phyloP scores from a whole-genome alignment of 257 asterid species.

The Solanum virginianum region DNA sequence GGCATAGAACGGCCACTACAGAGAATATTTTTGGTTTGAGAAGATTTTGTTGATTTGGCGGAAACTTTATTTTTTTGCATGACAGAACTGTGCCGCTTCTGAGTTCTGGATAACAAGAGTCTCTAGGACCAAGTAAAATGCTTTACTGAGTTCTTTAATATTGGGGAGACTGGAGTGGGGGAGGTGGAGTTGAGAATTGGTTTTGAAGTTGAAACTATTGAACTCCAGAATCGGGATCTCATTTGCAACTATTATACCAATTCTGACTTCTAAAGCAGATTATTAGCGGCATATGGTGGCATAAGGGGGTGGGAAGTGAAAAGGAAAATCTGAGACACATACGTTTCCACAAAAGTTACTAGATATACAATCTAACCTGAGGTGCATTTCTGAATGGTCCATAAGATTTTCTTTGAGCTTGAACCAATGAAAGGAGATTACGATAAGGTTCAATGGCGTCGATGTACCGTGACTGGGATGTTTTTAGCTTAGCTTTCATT shows the following conservation, averaged over 20 bases:
- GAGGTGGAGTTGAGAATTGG: background rate
- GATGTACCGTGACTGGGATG: constrained; percentile 56
- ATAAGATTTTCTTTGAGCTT: constrained; percentile 72
- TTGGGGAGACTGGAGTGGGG: background rate
- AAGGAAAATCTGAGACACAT: background rate
- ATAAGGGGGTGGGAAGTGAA: background rate
- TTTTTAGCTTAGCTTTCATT: constrained; percentile 80
- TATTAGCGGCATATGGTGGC: background rate
- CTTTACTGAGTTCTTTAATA: background rate
- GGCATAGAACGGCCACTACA: background rate
- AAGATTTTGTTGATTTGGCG: background rate
- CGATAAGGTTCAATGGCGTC: constrained; percentile 88
- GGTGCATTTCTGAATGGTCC: constrained; percentile 45
- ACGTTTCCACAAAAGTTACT: background rate
- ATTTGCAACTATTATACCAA: background rate
- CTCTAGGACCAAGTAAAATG: background rate
- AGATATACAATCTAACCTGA: constrained; percentile 39
- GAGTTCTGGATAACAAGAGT: background rate
- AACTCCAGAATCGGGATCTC: background rate
- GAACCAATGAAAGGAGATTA: constrained; percentile 85
- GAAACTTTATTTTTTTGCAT: background rate
- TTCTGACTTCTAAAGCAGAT: background rate
- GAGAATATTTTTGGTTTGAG: background rate
- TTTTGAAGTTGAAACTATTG: background rate
- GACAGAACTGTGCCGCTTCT: background rate